Evolutionary conservation across 441 rosid species (phyloP), one percentile per base, ranked within the genome.

Genomic region (Geranium incanum): DNA sequence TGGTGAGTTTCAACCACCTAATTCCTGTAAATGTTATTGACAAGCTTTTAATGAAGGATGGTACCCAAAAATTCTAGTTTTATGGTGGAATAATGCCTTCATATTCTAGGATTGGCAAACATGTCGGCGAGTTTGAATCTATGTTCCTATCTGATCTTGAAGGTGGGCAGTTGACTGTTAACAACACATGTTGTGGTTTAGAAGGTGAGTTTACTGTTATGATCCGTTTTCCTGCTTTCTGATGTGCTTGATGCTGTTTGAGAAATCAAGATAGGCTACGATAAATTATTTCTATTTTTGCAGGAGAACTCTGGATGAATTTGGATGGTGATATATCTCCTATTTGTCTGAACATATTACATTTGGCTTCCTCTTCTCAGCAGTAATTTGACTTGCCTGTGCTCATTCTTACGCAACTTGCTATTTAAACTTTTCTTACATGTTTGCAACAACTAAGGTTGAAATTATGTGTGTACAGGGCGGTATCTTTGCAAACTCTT

Each of bases 271-370:
- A 52, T 45, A 66, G 36, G 59, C 38, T 45, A 48, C 67, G 48
- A 39, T 69, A 6, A 79, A 59, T n/a, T 70, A 39, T 77, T 75
- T 81, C n/a, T 41, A 64, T 72, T 74, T 74, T 80, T 85, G 52
- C 74, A 92, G 97, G 97, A 48, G 90, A 92, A 78, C 84, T 90
- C 16, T 92, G 96, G 96, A 90, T 92, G 95, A 92, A 92, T 79
- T 84, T 90, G 81, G 98, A 92, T 74, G 98, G 98, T 69, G 83
- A 80, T 76, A 85, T 87, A 77, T 90, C 98, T 79, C 97, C 97
- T 62, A 80, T 92, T 79, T 92, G 93, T 79, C 77, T 92, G 85
- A 87, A 83, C 83, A 87, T 92, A 81, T 82, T 90, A 77, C 86
- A 88, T 68, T 70, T 89, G 77, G 86, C 86, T 75, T 89, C 86